Base-by-base conservation (phyloP, 2,329 filamentous ascomycete genomes). In the Albifimbria verrucaria region DNA sequence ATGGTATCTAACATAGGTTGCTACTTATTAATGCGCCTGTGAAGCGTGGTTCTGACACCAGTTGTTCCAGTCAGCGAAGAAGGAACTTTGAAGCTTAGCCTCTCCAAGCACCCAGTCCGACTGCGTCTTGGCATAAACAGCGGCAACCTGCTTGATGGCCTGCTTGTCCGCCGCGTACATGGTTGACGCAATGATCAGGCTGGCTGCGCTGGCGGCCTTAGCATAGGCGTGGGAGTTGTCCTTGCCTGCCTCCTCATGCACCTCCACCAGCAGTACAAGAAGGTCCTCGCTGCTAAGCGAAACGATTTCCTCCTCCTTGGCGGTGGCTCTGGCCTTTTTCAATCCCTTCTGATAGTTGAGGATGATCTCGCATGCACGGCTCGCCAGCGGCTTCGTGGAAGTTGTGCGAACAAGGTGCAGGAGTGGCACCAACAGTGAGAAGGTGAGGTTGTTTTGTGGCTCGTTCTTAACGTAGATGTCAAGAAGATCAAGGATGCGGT, bases 401-500 rank as follows among this genome's bases (percentile, higher is more conserved):
- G 90, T 94, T n/a, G 81, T 87, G 52, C 90, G 85, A 45, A 90
- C 84, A 42, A 94, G 82, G 44, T 80, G 76, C n/a, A 96, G 77
- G 1, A 97, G 77, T 1, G 93, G 92, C 7, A 92, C 68, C 6
- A 97, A 74, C 9, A 94, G 71, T 36, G 84, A 77, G 43, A 94
- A 82, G 1, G 86, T 82, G 1, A 92, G 74, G 1, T 81, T 72
- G 61, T 85, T 88, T 21, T 79, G 79, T 52, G 88, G 82, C 70
- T 94, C 87, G 61, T 88, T 87, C 68, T 89, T 92, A 58, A 94
- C 79, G 69, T 91, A 97, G 57, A 94, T 88, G 55, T 88, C 84
- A 11, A 97, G 78, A 1, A 97, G 81, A 65, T 97, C 94, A 4
- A 97, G 81, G 6, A 97, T 88, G 42, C 92, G 89, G 70, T 90